Base-by-base conservation (phyloP, 768 basidiomycete genomes). In the Boletus subcaerulescens region DNA sequence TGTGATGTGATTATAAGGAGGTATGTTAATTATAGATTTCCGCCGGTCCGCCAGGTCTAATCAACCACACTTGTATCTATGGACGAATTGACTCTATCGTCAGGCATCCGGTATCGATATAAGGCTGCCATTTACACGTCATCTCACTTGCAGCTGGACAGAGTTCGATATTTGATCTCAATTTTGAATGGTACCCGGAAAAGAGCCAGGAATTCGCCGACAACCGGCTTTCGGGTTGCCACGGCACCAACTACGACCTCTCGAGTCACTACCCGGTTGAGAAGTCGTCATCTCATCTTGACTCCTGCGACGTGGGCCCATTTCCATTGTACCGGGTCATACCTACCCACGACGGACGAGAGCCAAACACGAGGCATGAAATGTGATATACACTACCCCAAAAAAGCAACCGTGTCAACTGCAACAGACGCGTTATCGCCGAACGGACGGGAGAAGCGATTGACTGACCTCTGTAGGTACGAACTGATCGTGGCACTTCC, bases 351-450 rank as follows among this genome's bases (percentile, higher is more conserved):
- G 50, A 53, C 33, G 52, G 47, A n/a, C 14, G 22, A 40, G 9
- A 26, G 38, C 55, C 42, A 29, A 46, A 50, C 63, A 61, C 60
- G 63, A 65, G 62, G 63, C 51, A 33, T 35, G 39, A 29, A 46
- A 41, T 12, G 33, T 56, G 38, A 53, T 33, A 36, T 51, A 20
- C 29, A 7, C 35, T 36, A 15, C 45, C 44, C 47, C 29, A 44
- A 53, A 33, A 53, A 31, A 49, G 52, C 31, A 53, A 18, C 11
- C 8, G 45, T 49, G 33, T 36, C 45, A 50, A 9, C 29, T 35
- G 26, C 29, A 18, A 51, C 35, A 22, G 51, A 45, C 62, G 24
- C 50, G 20, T 35, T 65, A 63, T 63, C 62, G 53, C 62, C 62
- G 63, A 61, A 40, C n/a, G 18, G 10, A 48, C 45, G 48, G 20